These are phyloP conservation scores for Hansenula lynferdii DNA, from an alignment of 1,139 yeast species.

Conservation along the genomic window DNA sequence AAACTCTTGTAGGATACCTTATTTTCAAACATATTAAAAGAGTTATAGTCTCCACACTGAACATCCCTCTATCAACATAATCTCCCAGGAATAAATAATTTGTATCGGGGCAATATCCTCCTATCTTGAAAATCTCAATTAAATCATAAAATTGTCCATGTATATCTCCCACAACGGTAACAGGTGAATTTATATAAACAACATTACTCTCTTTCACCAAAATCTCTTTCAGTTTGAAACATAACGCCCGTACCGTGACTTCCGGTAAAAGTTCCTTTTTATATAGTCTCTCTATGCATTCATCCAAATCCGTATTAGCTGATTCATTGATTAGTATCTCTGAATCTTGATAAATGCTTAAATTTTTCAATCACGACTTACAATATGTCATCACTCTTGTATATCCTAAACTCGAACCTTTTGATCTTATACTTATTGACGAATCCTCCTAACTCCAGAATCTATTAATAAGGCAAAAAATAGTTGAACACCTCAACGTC, in stretches of 20 bases:
- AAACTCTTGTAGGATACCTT: conserved; percentile 80
- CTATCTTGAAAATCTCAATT: conserved; percentile 85
- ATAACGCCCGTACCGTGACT: conserved; percentile 57
- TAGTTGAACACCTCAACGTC: no score
- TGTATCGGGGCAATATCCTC: conserved; percentile 91
- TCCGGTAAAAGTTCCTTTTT: conserved; percentile 64
- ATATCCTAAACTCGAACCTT: no score
- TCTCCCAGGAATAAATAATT: conserved; percentile 92
- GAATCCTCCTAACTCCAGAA: no score
- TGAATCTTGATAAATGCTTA: not conserved
- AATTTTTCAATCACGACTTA: not conserved
- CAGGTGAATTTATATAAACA: conserved; percentile 77
- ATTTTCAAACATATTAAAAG: conserved; percentile 78
- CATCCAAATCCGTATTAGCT: conserved; percentile 45
- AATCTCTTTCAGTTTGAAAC: conserved; percentile 68
- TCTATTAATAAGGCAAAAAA: no score
- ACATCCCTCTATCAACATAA: conserved; percentile 86
- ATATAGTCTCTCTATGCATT: conserved; percentile 61
- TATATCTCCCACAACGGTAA: conserved; percentile 97
- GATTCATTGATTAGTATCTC: not conserved
- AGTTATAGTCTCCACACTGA: conserved; percentile 88
- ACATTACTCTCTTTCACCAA: conserved; percentile 80
- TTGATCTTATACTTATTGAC: no score
- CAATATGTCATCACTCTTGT: not conserved
- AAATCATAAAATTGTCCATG: conserved; percentile 97